Base-by-base conservation (phyloP, 2,329 filamentous ascomycete species). In the Monosporascus sp. region DNA sequence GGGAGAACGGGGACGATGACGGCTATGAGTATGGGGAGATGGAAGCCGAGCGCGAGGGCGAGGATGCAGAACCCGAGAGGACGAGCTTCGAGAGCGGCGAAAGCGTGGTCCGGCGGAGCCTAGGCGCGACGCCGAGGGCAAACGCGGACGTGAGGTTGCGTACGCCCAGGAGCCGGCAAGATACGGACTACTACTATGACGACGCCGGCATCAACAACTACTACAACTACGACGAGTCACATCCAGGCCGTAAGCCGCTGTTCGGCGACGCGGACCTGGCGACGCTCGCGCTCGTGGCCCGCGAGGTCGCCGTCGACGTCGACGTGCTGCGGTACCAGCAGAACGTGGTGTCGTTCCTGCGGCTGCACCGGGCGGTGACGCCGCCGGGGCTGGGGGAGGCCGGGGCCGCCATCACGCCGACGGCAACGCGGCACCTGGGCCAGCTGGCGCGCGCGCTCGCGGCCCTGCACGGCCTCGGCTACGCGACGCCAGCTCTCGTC, bases 321-420 rank as follows among this genome's bases (percentile, higher is more conserved):
- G 91, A 97, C 59, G 82, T 97, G 2, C 77, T 83, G 53, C 84
- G 89, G 44, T 97, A 97, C 69, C 80, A 93, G 54, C 87, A 93
- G 76, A 93, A 97, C 70, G 83, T 97, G 38, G 75, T 93, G 49
- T 83, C 91, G 3, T 97, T 96, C 67, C 78, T 97, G 60, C 86
- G 94, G 27, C 81, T 95, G 68, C 92, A 96, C 70, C 87, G 93
- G 50, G 92, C 90, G 48, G 88, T 97, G 25, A 82, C 58, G 1
- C 81, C 18, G 83, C 87, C 43, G 15, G 43, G 67, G 92, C 96
- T 70, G 86, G 93, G 50, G 92, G 89, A 47, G 88, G 96, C 25
- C 17, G 52, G 81, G 18, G 83, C 87, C 15, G 90, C 91, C 43
- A 81, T 96, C 49, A 87, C 89, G 14, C 87, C 93, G 0, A 72